Conservation (phyloP, 805 yeast species). For the Wickerhamomyces strasburgensis region DNA sequence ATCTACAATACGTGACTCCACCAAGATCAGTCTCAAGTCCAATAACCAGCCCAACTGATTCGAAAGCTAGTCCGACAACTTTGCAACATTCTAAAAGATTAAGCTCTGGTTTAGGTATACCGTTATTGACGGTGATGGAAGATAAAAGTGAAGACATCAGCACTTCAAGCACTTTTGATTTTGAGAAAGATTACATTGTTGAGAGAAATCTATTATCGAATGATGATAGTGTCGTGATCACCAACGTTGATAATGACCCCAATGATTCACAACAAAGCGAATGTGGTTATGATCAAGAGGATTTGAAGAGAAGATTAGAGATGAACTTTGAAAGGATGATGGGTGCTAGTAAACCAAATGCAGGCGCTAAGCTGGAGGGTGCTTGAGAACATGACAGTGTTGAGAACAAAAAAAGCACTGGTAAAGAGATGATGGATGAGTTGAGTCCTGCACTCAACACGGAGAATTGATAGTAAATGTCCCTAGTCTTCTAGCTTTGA, state of each 20-base stretch:
- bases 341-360: no score
- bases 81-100: conserved; percentile 19
- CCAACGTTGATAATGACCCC: conserved; percentile 6
- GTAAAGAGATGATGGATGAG: no score
- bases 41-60: conserved; percentile 1
- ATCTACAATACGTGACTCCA: conserved; percentile 5
- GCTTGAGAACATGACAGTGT: no score
- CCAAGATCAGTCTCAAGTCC: conserved; percentile 9
- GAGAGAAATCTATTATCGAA: conserved; percentile 17
- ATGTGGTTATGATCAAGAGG: conserved; percentile 6
- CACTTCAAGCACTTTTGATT: conserved; percentile 4
- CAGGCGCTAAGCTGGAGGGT: no score
- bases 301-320: conserved; percentile 19
- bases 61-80: conserved; percentile 1
- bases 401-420: no score
- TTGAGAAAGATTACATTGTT: conserved; percentile 13
- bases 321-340: conserved; percentile 10
- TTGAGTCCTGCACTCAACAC: no score
- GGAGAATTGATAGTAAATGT: no score
- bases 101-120: conserved; percentile 25
- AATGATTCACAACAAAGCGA: conserved; percentile 5
- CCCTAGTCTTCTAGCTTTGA: no score
- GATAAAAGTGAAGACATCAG: conserved; percentile 11
- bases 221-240: conserved; percentile 24
- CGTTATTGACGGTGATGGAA: conserved; percentile 27